Evolutionary conservation across 2,329 filamentous ascomycete genomes (phyloP).

Genomic region (Cercospora zeae-maydis): DNA sequence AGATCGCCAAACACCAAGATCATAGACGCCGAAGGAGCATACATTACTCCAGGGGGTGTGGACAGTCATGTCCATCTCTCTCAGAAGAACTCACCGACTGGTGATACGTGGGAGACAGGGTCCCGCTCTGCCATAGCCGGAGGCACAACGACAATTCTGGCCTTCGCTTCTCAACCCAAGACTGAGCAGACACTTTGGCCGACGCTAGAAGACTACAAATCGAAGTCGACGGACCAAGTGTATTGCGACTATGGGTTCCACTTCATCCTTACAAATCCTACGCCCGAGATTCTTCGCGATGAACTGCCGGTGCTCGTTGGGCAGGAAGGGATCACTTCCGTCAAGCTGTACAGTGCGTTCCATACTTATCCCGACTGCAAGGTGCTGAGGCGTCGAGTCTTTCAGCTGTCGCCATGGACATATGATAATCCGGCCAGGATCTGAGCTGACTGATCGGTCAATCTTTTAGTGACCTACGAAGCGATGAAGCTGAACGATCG

Average conservation of each 20-base stretch:
- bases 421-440: not conserved
- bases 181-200: constrained; percentile 45
- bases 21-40: constrained; percentile 47
- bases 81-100: constrained; percentile 44
- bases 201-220: constrained; percentile 49
- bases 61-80: constrained; percentile 51
- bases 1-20: constrained; percentile 36
- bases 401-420: not conserved
- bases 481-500: constrained; percentile 50
- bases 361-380: not conserved
- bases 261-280: constrained; percentile 49
- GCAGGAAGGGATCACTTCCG: constrained; percentile 45
- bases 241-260: constrained; percentile 60
- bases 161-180: constrained; percentile 56
- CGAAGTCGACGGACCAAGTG: constrained; percentile 43
- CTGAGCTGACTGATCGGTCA: not conserved
- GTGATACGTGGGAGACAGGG: constrained; percentile 49
- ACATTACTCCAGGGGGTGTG: constrained; percentile 48
- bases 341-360: constrained; percentile 48
- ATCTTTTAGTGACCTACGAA: constrained; percentile 46
- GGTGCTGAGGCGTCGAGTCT: not conserved
- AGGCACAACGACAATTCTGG: constrained; percentile 57
- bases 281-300: constrained; percentile 38
- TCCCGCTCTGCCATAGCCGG: constrained; percentile 56
- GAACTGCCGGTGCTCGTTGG: constrained; percentile 44